Evolutionary conservation across 257 asterid species (phyloP), one percentile per base, ranked within the genome.

Genomic region (Nyctanthes arbortristis): DNA sequence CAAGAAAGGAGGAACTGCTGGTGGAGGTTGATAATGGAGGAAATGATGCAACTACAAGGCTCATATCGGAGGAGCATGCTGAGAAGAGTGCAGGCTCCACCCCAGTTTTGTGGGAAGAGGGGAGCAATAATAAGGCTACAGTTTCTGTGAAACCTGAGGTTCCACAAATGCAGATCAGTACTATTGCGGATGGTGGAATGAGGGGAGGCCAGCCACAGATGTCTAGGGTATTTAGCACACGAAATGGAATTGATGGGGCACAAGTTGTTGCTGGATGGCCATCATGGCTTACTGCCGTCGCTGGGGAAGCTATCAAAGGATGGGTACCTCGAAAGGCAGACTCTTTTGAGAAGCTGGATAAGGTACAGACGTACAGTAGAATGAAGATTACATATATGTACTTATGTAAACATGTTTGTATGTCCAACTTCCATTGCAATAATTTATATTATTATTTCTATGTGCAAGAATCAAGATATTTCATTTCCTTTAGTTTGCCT

Each of bases 251-350:
- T 54, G 97, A 91, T 36, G 95, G 86, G 27, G 85, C 95, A 18
- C 97, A 91, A 74, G 83, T 80, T 43, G 90, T 80, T 64, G 96
- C 96, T 25, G 97, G 97, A 61, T 91, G 97, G 97, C 97, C 97
- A 6, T 77, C 93, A 0, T 91, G 97, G 96, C 73, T 91, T 65
- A 82, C 91, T 65, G 85, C 91, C 9, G 95, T 81, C 63, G 97
- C 97, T 36, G 96, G 97, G 66, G 97, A 91, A 80, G 97, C 97
- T 39, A 84, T 91, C 76, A 91, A 89, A 81, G 97, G 97, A 61
- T 91, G 97, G 97, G 55, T 89, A 70, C 97, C 97, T 72, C 81
- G 96, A 67, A 86, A 83, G 68, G 96, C 89, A 24, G 97, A 92
- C n/a, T 86, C 97, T 0, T 92, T 89, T 58, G 96, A 92, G 85